Evolutionary conservation across 345 rosid species (phyloP).

Genomic region (Balakata baccata): DNA sequence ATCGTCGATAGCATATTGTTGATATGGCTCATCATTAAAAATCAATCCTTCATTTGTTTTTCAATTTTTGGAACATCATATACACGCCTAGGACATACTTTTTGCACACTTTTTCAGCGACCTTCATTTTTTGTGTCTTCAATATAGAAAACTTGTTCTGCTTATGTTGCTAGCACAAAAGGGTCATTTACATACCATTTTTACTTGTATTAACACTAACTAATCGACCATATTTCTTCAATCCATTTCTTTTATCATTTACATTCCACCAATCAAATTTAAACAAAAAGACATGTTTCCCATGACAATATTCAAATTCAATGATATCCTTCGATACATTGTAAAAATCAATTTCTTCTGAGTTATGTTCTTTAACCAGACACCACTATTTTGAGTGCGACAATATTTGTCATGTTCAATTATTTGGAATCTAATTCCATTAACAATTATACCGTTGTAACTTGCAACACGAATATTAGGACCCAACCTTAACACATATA

Average conservation of each 20-base stretch:
- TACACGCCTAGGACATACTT: background rate
- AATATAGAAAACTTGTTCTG: slow-evolving; percentile 2
- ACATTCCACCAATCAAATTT: background rate
- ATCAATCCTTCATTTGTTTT: background rate
- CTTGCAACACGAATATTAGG: background rate
- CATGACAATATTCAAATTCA: too few relatives aligned
- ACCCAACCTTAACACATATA: background rate
- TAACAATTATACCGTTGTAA: background rate
- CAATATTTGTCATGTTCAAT: background rate
- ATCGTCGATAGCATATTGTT: background rate
- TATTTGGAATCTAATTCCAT: background rate
- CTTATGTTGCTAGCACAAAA: slow-evolving; percentile 6
- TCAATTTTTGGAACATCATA: background rate
- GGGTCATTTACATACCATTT: slow-evolving; percentile 16
- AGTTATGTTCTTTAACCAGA: background rate
- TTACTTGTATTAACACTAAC: slow-evolving; percentile 3
- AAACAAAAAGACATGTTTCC: background rate
- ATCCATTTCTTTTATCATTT: slow-evolving; percentile 2
- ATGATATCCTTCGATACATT: background rate
- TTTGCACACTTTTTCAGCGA: background rate
- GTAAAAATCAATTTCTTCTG: background rate
- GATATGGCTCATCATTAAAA: background rate
- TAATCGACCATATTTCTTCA: background rate
- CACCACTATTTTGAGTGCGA: background rate
- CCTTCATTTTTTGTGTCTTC: background rate